Conservation (phyloP, 228 moss, liverwort and hornwort species). For the Sphagnum magellanicum region DNA sequence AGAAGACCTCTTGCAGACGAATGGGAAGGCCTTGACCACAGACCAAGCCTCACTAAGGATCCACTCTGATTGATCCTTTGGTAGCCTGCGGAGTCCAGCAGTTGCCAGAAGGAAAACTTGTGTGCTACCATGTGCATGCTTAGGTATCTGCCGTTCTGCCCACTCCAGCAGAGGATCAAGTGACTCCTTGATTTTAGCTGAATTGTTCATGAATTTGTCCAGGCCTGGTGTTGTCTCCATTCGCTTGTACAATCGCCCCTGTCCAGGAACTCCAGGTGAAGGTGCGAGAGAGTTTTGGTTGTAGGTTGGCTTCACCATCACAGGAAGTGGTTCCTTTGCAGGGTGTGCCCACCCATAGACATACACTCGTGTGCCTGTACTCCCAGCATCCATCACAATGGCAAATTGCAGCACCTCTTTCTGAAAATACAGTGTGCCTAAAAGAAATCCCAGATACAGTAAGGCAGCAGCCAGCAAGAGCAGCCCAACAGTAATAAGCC, state of each 20-base stretch:
- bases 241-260: constrained; percentile 75
- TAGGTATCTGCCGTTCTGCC: constrained; percentile 80
- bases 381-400: constrained; percentile 89
- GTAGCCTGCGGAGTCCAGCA: constrained; percentile 78
- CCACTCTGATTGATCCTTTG: constrained; percentile 57
- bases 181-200: constrained; percentile 59
- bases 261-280: constrained; percentile 50
- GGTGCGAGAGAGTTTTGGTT: constrained; percentile 42
- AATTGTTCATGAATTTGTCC: constrained; percentile 72
- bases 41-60: constrained; percentile 75
- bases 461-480: constrained; percentile 31
- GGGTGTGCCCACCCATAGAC: constrained; percentile 92
- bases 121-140: constrained; percentile 53
- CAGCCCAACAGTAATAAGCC: constrained; percentile 29
- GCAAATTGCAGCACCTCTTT: constrained; percentile 69
- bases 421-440: constrained; percentile 34
- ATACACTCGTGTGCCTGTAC: constrained; percentile 84
- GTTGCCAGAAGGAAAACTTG: constrained; percentile 89
- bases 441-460: constrained; percentile 54
- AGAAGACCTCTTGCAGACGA: constrained; percentile 67
- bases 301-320: constrained; percentile 69
- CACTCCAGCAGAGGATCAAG: constrained; percentile 69
- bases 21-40: constrained; percentile 53
- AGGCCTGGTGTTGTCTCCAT: constrained; percentile 94
- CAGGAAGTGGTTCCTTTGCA: constrained; percentile 62